These are phyloP conservation scores for Fusarium brachygibbosum DNA, from an alignment of 2,329 filamentous ascomycete species.

Conservation along the genomic window DNA sequence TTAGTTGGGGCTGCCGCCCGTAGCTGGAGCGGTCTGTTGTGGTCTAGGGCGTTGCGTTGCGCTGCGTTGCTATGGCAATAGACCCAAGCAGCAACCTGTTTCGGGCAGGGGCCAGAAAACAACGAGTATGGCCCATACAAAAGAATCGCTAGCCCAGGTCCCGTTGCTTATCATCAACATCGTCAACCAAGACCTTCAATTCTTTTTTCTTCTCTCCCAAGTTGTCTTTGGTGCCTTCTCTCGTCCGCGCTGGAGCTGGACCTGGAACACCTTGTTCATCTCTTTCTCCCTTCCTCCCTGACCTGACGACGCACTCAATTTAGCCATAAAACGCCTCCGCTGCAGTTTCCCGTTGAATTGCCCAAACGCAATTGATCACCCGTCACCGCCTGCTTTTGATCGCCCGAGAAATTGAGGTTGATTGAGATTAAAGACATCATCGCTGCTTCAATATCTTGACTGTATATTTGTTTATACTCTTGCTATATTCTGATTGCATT, in stretches of 20 bases:
- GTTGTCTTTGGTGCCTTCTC: slow-evolving; percentile 39
- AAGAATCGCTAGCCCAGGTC: slow-evolving; percentile 34
- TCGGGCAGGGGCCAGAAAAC: slow-evolving; percentile 43
- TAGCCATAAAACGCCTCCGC: slow-evolving; percentile 19
- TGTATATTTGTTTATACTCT: slow-evolving; percentile 23
- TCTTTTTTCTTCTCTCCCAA: slow-evolving; percentile 33
- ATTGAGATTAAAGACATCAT: slow-evolving; percentile 31
- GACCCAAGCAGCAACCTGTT: slow-evolving; percentile 39
- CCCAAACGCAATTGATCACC: slow-evolving; percentile 26
- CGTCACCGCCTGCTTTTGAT: slow-evolving; percentile 44
- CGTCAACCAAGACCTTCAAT: slow-evolving; percentile 44
- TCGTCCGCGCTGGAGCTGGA: slow-evolving; percentile 36
- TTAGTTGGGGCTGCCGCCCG: slow-evolving; percentile 3
- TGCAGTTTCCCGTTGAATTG: slow-evolving; percentile 34
- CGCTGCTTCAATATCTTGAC: slow-evolving; percentile 29
- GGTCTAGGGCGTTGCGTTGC: slow-evolving; percentile 6
- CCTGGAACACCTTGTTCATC: slow-evolving; percentile 19
- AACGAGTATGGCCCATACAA: slow-evolving; percentile 33
- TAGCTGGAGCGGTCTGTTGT: slow-evolving; percentile 30
- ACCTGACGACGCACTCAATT: slow-evolving; percentile 4
- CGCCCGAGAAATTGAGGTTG: slow-evolving; percentile 21
- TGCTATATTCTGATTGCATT: slow-evolving; percentile 11
- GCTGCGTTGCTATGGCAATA: slow-evolving; percentile 42
- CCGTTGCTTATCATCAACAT: slow-evolving; percentile 32
- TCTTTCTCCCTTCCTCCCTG: not conserved